Percentiles rank a stretch among this genome's conserved stretches.
Evolutionary conservation across 164 flowering plant genomes (phyloP).

Genomic region (Magnolia officinalis): DNA sequence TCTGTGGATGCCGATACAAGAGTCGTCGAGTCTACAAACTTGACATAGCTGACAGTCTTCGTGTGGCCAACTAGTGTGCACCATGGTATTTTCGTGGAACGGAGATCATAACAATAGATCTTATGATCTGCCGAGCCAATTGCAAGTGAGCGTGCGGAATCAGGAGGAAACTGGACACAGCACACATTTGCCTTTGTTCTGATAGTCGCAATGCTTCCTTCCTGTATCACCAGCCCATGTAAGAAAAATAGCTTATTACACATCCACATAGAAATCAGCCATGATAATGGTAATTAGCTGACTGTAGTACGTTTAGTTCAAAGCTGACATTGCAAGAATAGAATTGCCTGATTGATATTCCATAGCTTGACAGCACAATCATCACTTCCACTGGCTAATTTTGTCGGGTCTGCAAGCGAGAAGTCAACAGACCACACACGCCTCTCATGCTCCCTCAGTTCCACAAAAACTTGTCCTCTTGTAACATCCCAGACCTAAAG

Average conservation of each 20-base stretch:
- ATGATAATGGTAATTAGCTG: slow-evolving; percentile 35
- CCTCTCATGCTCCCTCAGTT: slow-evolving; percentile 89
- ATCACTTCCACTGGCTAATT: slow-evolving; percentile 96
- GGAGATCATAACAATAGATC: slow-evolving; percentile 86
- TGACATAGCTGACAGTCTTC: slow-evolving; percentile 92
- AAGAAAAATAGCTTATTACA: slow-evolving; percentile 49
- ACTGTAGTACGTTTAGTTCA: slow-evolving; percentile 84
- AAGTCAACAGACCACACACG: slow-evolving; percentile 97
- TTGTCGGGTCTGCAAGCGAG: slow-evolving; percentile 84
- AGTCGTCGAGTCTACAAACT: slow-evolving; percentile 77
- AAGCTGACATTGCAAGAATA: slow-evolving; percentile 84
- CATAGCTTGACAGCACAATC: slow-evolving; percentile 96
- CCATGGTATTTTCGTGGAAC: slow-evolving; percentile 64
- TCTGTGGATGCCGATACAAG: slow-evolving; percentile 96
- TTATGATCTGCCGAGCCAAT: slow-evolving; percentile 97
- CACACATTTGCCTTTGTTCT: slow-evolving; percentile 93
- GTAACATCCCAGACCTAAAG: slow-evolving; percentile 92
- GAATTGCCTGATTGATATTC: slow-evolving; percentile 99
- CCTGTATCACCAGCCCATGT: slow-evolving; percentile 66
- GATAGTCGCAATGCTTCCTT: slow-evolving; percentile 73
- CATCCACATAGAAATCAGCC: slow-evolving; percentile 25
- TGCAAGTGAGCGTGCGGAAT: slow-evolving; percentile 73
- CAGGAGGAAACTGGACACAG: slow-evolving; percentile 88
- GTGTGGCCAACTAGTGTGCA: slow-evolving; percentile 74
- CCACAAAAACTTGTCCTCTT: slow-evolving; percentile 64